Base-by-base conservation (phyloP, 176 grass and related monocot genomes). In the Avena sativa region DNA sequence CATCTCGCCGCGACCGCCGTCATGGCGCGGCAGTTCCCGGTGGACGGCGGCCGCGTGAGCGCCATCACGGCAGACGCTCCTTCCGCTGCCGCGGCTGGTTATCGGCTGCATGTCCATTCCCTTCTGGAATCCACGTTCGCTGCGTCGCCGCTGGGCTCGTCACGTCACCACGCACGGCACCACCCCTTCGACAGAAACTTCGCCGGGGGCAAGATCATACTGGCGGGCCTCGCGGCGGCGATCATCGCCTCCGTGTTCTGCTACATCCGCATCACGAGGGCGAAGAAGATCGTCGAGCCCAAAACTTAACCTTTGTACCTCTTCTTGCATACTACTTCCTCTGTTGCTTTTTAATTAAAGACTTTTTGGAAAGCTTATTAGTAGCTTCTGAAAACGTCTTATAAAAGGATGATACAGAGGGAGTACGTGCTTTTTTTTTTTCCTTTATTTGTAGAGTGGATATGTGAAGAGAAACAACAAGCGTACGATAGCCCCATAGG, bases 221-320 rank as follows among this genome's bases (percentile, higher is more conserved):
- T 98, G 13, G 90, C 85, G 2, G 96, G 91, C 3, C 82, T 98
- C 32, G 86, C 90, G 0, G 86, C 80, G 5, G 88, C 96, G 4
- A 78, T 98, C 74, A 32, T 98, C 50, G 79, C 83, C 30, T 63
- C 92, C 0, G 89, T 95, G 30, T 88, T 98, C 60, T 94, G 74
- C 89, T 98, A 98, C 85, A 92, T 98, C 80, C 89, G 96, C 25
- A 92, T 98, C 77, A 98, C 96, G 3, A 95, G 87, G 88, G 83
- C 78, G 19, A 95, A 92, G 80, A 92, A 72, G 74, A 76, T 34
- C 19, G 23, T 40, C 2, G 93, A 92, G 16, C 79, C 86, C 5
- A 95, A 98, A 91, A 82, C 79, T 76, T 95, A 92, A 34, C 25
- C 9, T 4, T 58, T 89, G 28, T 56, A 30, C 76, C 73, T 66